These are phyloP conservation scores for Apiospora saccharicola DNA, from an alignment of 2,329 filamentous ascomycete species.

Conservation along the genomic window DNA sequence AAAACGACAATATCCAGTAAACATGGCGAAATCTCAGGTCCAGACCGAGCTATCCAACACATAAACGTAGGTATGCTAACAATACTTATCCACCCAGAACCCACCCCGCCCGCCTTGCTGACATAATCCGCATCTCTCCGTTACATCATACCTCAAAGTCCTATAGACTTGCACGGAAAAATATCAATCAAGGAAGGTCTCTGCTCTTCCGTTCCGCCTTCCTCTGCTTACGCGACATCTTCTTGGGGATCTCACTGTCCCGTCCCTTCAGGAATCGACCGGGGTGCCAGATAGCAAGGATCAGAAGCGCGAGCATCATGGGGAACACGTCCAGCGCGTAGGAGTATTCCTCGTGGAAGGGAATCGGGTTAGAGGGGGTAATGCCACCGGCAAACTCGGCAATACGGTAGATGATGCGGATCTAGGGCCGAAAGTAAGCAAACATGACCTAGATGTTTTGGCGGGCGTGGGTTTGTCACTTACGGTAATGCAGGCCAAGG, in stretches of 20 bases:
- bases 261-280: slow-evolving; percentile 48
- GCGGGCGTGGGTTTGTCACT: slow-evolving; percentile 25
- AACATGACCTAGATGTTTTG: neutral
- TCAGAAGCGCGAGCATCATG: slow-evolving; percentile 57
- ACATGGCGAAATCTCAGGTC: neutral
- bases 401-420: slow-evolving; percentile 68
- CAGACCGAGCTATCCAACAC: neutral
- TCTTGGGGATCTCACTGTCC: slow-evolving; percentile 48
- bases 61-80: too few species aligned
- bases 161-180: too few species aligned
- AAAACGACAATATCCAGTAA: neutral
- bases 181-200: neutral
- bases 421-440: slow-evolving; percentile 37
- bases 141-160: neutral
- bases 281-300: slow-evolving; percentile 51
- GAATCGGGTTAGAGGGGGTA: slow-evolving; percentile 50
- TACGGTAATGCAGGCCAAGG: slow-evolving; percentile 47
- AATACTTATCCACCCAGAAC: neutral
- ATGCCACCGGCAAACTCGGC: slow-evolving; percentile 60
- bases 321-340: slow-evolving; percentile 61
- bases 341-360: slow-evolving; percentile 59
- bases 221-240: slow-evolving; percentile 47
- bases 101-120: too few species aligned
- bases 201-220: slow-evolving; percentile 31
- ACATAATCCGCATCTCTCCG: neutral